Conservation (phyloP, 2,329 filamentous ascomycete species). For the Cercospora brassicicola region DNA sequence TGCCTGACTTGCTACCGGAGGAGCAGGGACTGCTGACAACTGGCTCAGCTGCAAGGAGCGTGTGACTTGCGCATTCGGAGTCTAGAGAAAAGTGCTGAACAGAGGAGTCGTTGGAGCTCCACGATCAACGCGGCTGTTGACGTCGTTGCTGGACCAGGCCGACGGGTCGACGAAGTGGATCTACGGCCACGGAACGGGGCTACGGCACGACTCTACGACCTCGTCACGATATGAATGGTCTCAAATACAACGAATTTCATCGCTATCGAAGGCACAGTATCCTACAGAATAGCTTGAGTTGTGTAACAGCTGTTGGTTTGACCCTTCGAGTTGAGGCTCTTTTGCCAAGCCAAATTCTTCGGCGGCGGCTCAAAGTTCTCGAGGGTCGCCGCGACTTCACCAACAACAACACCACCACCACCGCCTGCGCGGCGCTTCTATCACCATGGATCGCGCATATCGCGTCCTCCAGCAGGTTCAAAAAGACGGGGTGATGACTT, state of each 20-base stretch:
- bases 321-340: background rate
- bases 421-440: background rate
- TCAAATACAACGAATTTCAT: background rate
- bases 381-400: background rate
- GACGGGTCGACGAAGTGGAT: background rate
- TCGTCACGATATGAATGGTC: background rate
- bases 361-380: background rate
- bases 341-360: background rate
- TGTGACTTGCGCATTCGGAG: background rate
- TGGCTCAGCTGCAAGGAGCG: background rate
- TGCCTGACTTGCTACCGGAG: background rate
- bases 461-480: background rate
- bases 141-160: background rate
- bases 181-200: background rate
- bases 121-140: conserved; percentile 11
- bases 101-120: background rate
- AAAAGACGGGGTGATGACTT: background rate
- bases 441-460: background rate
- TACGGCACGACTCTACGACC: background rate
- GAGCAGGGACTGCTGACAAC: background rate
- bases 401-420: background rate
- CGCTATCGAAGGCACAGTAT: background rate
- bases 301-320: background rate
- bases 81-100: background rate
- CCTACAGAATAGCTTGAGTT: background rate